These are phyloP conservation scores for Aspergillus sp. DNA, from an alignment of 2,329 filamentous ascomycete genomes.

Conservation along the genomic window DNA sequence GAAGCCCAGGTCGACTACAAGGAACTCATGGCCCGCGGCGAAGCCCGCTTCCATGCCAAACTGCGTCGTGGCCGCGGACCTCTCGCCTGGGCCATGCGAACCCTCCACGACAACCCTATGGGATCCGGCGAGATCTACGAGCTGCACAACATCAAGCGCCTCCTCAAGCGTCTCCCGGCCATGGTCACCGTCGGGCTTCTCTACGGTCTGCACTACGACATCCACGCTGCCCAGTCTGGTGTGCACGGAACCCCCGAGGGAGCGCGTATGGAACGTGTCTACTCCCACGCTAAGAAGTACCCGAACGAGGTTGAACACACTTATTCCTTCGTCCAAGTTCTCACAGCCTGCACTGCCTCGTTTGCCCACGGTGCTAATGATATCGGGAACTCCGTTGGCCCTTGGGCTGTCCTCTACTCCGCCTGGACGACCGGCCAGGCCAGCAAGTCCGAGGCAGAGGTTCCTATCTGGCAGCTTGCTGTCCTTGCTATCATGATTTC, in stretches of 20 bases:
- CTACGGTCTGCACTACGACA: slow-evolving; percentile 80
- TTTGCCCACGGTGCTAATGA: slow-evolving; percentile 73
- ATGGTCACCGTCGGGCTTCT: slow-evolving; percentile 62
- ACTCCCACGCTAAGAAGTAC: slow-evolving; percentile 64
- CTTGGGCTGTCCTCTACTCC: slow-evolving; percentile 69
- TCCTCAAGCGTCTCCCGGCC: slow-evolving; percentile 68
- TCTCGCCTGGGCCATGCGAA: slow-evolving; percentile 81
- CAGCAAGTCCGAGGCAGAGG: slow-evolving; percentile 61
- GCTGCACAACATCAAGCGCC: slow-evolving; percentile 64
- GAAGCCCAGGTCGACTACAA: slow-evolving; percentile 62
- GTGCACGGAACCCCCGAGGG: slow-evolving; percentile 72
- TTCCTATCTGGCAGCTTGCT: slow-evolving; percentile 75
- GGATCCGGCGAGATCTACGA: slow-evolving; percentile 74
- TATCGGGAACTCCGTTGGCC: slow-evolving; percentile 69
- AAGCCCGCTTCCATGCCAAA: slow-evolving; percentile 61
- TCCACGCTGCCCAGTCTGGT: slow-evolving; percentile 72
- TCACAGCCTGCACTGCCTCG: slow-evolving; percentile 53
- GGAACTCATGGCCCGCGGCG: slow-evolving; percentile 58
- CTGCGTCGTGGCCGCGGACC: slow-evolving; percentile 64
- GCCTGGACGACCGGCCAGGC: slow-evolving; percentile 66
- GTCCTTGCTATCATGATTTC: slow-evolving; percentile 65
- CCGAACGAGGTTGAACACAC: slow-evolving; percentile 68
- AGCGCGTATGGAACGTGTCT: slow-evolving; percentile 67
- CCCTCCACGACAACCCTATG: slow-evolving; percentile 71
- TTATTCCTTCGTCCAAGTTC: slow-evolving; percentile 55